These are phyloP conservation scores for Athelia psychrophila DNA, from an alignment of 1,284 basidiomycete genomes.

Conservation along the genomic window DNA sequence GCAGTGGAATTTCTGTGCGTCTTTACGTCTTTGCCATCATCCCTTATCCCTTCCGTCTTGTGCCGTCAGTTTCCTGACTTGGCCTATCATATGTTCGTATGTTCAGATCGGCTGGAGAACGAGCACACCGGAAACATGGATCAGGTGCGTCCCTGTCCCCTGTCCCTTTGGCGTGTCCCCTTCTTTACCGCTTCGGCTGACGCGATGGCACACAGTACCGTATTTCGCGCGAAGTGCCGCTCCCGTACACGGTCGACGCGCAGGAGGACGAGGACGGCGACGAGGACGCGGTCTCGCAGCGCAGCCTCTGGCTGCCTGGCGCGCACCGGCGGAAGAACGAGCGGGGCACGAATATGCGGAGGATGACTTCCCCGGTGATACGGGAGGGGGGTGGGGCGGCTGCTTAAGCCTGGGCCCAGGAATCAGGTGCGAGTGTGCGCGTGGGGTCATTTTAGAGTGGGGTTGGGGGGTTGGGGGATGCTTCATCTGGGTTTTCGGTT, in stretches of 20 bases:
- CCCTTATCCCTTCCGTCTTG: no score
- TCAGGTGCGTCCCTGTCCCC: slow-evolving; percentile 37
- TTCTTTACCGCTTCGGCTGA: no score
- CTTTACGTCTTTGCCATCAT: not conserved
- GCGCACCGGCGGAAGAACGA: not conserved
- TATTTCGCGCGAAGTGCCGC: slow-evolving; percentile 74
- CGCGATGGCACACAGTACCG: slow-evolving; percentile 44
- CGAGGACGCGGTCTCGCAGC: slow-evolving; percentile 14
- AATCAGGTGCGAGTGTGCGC: no score
- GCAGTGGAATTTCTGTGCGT: slow-evolving; percentile 92
- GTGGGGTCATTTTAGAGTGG: no score
- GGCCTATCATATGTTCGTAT: not conserved
- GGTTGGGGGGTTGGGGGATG: not conserved
- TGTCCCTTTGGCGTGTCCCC: no score
- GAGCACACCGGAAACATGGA: slow-evolving; percentile 86
- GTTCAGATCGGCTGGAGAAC: slow-evolving; percentile 75
- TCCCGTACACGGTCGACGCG: slow-evolving; percentile 66
- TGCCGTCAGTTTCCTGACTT: not conserved
- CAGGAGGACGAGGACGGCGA: slow-evolving; percentile 30
- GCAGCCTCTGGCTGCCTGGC: not conserved
- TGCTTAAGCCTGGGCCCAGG: not conserved
- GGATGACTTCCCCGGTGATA: not conserved
- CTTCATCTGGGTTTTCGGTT: not conserved
- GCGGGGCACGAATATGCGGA: not conserved
- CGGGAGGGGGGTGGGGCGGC: not conserved